phyloP scores from a whole-genome alignment of 495 filamentous ascomycete species.

The Platismatia glauca region DNA sequence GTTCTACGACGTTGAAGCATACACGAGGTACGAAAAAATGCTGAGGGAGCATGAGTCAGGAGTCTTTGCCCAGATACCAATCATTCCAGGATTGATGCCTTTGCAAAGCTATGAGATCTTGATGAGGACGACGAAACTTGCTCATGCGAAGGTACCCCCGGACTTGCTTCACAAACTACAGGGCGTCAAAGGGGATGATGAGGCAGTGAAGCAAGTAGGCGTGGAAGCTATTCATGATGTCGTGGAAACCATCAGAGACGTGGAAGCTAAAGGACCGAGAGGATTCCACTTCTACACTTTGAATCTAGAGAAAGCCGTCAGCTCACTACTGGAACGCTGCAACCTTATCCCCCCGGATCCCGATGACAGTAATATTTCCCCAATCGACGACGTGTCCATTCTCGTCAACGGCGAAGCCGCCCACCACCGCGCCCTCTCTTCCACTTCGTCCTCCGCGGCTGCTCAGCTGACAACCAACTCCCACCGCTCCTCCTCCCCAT shows the following conservation, averaged over 20 bases:
- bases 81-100: constrained; percentile 94
- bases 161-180: constrained; percentile 63
- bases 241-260: constrained; percentile 56
- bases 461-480: constrained; percentile 59
- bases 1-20: constrained; percentile 84
- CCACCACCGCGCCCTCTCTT: constrained; percentile 24
- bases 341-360: constrained; percentile 62
- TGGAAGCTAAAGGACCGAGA: constrained; percentile 47
- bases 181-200: constrained; percentile 77
- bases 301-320: constrained; percentile 92
- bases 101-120: constrained; percentile 96
- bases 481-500: constrained; percentile 35
- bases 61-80: constrained; percentile 76
- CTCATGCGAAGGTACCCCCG: constrained; percentile 71
- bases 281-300: constrained; percentile 98
- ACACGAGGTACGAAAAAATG: constrained; percentile 64
- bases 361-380: constrained; percentile 31
- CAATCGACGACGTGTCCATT: constrained; percentile 39
- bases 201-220: constrained; percentile 71
- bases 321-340: constrained; percentile 80
- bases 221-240: constrained; percentile 66
- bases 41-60: constrained; percentile 78
- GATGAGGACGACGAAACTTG: constrained; percentile 88
- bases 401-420: constrained; percentile 29
- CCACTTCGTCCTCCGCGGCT: constrained; percentile 39